Evolutionary conservation across 345 rosid species (phyloP).

Genomic region (Citrus unshiu): DNA sequence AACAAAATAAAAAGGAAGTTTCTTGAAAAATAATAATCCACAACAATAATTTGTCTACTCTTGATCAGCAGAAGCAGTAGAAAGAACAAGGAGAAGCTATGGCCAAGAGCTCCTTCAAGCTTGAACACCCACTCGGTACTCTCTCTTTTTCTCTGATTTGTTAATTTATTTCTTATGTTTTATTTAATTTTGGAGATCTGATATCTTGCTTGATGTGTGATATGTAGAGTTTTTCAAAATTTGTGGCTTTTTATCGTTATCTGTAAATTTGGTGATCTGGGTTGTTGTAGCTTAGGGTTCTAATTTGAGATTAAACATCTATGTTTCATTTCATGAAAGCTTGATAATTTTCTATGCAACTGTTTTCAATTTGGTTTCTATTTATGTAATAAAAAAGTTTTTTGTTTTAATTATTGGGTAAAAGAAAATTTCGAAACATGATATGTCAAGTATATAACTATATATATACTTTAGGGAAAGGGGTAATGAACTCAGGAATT

Average conservation of each 20-base stretch:
- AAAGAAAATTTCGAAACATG: not conserved
- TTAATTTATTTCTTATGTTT: not conserved
- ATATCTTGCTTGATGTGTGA: not conserved
- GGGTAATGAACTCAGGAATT: not conserved
- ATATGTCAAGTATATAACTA: not conserved
- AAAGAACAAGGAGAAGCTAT: slow-evolving; percentile 23
- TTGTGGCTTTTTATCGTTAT: not conserved
- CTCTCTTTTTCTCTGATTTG: not conserved
- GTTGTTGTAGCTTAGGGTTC: not conserved
- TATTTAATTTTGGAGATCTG: not conserved
- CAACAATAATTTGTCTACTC: not conserved
- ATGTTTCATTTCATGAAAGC: not conserved
- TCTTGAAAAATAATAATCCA: not conserved
- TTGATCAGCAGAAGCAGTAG: not conserved
- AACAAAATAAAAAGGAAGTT: not conserved
- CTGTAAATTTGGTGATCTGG: slow-evolving; percentile 8
- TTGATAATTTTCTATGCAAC: not conserved
- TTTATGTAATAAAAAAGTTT: too few species aligned
- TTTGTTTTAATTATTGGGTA: not conserved
- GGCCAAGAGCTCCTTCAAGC: slow-evolving; percentile 76
- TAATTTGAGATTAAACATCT: not conserved
- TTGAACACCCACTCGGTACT: slow-evolving; percentile 77
- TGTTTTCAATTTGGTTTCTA: not conserved
- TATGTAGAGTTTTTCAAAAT: not conserved
- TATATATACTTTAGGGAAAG: too few species aligned